Percentiles rank a stretch among this genome's conserved stretches.
Evolutionary conservation across 164 flowering plant species (phyloP).

Genomic region (Umbellularia californica): DNA sequence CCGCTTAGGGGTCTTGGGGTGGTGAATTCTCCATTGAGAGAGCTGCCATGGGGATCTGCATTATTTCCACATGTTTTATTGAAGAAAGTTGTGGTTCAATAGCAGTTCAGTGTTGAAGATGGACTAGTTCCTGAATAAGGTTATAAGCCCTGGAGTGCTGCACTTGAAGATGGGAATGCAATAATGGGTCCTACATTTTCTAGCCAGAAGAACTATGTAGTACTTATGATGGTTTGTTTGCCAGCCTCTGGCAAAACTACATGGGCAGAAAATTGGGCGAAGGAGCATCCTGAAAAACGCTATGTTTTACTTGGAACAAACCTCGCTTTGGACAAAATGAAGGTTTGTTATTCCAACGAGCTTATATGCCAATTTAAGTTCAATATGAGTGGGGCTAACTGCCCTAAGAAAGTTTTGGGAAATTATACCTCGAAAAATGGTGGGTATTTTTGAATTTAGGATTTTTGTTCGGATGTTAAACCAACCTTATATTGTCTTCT

Average conservation of each 20-base stretch:
- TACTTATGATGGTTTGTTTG: slow-evolving; percentile 67
- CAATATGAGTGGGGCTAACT: not conserved
- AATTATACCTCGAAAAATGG: no score
- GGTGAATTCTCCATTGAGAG: slow-evolving; percentile 24
- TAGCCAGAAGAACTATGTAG: slow-evolving; percentile 39
- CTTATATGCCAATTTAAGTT: not conserved
- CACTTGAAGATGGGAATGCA: slow-evolving; percentile 46
- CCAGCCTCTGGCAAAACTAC: slow-evolving; percentile 68
- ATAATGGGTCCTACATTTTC: slow-evolving; percentile 37
- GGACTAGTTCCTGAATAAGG: slow-evolving; percentile 57
- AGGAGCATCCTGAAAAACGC: slow-evolving; percentile 55
- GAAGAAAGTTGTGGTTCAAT: slow-evolving; percentile 57
- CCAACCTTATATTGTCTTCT: no score
- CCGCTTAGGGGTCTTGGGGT: slow-evolving; percentile 32
- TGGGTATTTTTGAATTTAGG: no score
- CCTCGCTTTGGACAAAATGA: slow-evolving; percentile 58
- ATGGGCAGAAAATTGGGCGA: slow-evolving; percentile 68
- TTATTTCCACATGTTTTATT: slow-evolving; percentile 57
- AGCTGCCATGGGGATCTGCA: slow-evolving; percentile 39
- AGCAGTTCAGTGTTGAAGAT: slow-evolving; percentile 54
- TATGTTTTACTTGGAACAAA: slow-evolving; percentile 66
- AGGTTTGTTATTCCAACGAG: slow-evolving; percentile 26
- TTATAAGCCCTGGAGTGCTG: slow-evolving; percentile 54
- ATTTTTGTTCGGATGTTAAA: no score
- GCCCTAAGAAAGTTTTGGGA: no score